Evolutionary conservation across 2,329 filamentous ascomycete genomes (phyloP), one percentile per base, ranked within the genome.

Genomic region (Chrysoporthe cubensis): DNA sequence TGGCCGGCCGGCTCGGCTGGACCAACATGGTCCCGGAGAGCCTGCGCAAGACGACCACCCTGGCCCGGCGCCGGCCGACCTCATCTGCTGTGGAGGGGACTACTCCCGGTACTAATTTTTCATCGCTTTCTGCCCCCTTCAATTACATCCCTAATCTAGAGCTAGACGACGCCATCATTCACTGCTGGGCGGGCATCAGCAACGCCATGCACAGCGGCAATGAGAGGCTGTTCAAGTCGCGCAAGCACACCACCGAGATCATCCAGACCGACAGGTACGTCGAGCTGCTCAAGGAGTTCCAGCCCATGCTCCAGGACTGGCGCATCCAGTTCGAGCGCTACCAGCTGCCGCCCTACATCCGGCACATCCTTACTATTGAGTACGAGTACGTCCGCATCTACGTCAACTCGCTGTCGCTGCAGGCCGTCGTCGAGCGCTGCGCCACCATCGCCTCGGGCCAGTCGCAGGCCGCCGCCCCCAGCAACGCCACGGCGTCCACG

Each of bases 321-420:
- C 91, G 88, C 79, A 86, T 85, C 54, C 91, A 94, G 69, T 94
- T 97, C 75, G 91, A 97, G 73, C 85, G 88, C n/a, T 91, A 92
- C 74, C 86, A 87, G 66, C 83, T 91, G 64, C 89, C 89, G 2
- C 86, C 82, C 32, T 90, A 86, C 71, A 90, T 89, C 71, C 82
- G 86, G 42, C 89, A 94, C 76, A 94, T 98, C 68, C 83, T 99
- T 42, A 91, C 89, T 8, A 97, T 98, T 72, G 96, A 99, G 80
- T 97, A 96, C 75, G 93, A 98, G 75, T 97, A 97, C 76, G 93
- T 95, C 37, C 88, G 95, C 74, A 91, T 97, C 62, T 98, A 98
- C 76, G 87, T 97, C 80, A 97, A 98, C 78, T 97, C 94, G 0
- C 84, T 99, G 1, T 94, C 94, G 2, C 83, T 99, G 1, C 96